phyloP scores from a whole-genome alignment of 1,139 yeast species.

The Pichia sp. region DNA sequence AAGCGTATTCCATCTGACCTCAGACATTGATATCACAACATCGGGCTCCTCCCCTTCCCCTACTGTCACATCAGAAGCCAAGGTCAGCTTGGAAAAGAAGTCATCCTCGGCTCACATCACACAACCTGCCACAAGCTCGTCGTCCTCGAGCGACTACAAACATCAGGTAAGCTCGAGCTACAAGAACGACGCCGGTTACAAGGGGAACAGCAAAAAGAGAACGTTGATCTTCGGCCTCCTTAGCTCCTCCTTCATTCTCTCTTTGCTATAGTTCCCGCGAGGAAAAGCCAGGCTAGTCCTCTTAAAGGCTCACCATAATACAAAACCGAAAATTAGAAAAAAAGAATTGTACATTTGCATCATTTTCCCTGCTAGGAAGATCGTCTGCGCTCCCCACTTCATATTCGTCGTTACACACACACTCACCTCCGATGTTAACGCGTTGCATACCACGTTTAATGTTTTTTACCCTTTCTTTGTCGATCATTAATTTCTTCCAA shows the following conservation, averaged over 20 bases:
- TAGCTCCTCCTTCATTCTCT: slow-evolving; percentile 4
- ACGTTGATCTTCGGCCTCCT: slow-evolving; percentile 5
- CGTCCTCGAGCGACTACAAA: background rate
- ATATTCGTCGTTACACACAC: background rate
- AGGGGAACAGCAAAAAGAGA: background rate
- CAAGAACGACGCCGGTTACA: background rate
- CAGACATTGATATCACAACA: background rate
- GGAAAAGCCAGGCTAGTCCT: background rate
- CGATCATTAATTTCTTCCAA: background rate
- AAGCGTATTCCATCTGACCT: background rate
- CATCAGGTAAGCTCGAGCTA: background rate
- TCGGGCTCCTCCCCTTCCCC: background rate
- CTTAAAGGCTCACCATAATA: background rate
- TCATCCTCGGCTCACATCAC: background rate
- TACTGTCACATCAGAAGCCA: background rate
- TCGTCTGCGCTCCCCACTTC: background rate
- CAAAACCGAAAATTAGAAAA: background rate
- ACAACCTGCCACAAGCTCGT: background rate
- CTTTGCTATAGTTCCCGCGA: background rate
- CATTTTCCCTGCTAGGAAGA: background rate
- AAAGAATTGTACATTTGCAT: background rate
- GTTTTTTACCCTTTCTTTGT: too few species aligned
- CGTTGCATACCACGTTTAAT: background rate
- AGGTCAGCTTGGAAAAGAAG: background rate
- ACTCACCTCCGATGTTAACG: background rate